Base-by-base conservation (phyloP, 805 yeast species). In the Candida golubevii region DNA sequence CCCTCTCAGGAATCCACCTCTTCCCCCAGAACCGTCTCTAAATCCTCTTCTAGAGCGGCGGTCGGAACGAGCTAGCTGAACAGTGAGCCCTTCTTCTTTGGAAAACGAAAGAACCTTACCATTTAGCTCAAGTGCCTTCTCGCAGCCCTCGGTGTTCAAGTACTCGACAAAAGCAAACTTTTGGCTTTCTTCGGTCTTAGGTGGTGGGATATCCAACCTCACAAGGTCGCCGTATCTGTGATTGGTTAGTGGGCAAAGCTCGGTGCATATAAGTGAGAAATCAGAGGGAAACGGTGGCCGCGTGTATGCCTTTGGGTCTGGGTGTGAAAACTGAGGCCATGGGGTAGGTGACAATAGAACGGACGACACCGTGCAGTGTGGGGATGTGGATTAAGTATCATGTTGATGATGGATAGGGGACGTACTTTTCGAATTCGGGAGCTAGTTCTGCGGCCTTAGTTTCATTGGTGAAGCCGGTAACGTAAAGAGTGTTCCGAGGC, bases 131-230 rank as follows among this genome's bases (percentile, higher is more conserved):
- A 81, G 54, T 8, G 84, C 83, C 32, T 67, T 67, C 50, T 78
- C 79, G 50, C 82, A 79, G 56, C 76, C 80, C 49, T 74, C 77
- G 12, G 64, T 55, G 40, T 65, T 71, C 50, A 72, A 69, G 59
- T 72, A 81, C 56, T 80, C 83, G 26, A 81, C 85, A 61, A 80
- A 81, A 7, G 84, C 86, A 55, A 71, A 81, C 54, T 79, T 81
- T 48, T 77, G 71, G 34, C 80, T 80, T 51, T 77, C 82, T 44
- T 74, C 74, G 27, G 75, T 69, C 61, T 79, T 74, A 47, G 84
- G 82, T 44, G 85, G 85, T 35, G 84, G 80, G 38, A 80, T 76
- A 50, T 77, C 82, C 41, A 80, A 75, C 62, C 82, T 71, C 39
- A 77, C 77, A 36, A 81, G 65, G 51, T 71, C 73, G 39, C 85